Base-by-base conservation (phyloP, 2,329 filamentous ascomycete genomes). In the Trematosphaeria pertusa region DNA sequence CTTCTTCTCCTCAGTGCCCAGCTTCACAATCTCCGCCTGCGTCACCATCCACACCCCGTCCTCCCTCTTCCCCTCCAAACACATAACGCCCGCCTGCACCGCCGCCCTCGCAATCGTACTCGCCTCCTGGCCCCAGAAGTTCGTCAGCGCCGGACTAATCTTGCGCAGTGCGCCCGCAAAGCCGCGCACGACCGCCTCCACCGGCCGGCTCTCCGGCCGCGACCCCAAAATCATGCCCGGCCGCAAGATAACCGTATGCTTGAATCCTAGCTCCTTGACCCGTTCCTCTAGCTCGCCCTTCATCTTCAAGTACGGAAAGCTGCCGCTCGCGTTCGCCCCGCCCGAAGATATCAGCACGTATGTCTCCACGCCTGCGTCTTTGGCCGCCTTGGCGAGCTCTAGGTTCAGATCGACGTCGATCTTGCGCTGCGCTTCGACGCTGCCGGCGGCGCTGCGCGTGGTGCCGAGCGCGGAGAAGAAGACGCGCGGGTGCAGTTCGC, bases 321-420 rank as follows among this genome's bases (percentile, higher is more conserved):
- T 51, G n/a, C 44, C 46, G 1, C 32, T 80, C 73, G 63, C 78
- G 74, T 67, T 82, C n/a, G 75, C 78, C 39, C 71, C 75, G 1
- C 62, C 75, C 17, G 81, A 79, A 0, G 87, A 91, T 45, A 96
- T 80, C 54, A 95, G 85, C 17, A 97, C 88, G 64, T 88, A 95
- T 2, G 87, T 87, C 56, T 84, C 84, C 9, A 84, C 81, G 26
- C 90, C 90, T 1, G 86, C 83, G 3, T 80, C 81, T 65, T 87
- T 89, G 33, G 92, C 90, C 0, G 87, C 85, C 50, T 82, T 81
- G 3, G 89, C 91, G 18, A 96, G 79, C 55, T 87, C 86, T 37
- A 95, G 72, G 72, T 96, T 96, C 34, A 96, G 78, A 65, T 94
- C 91, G 67, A 91, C 84, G 75, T 97, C 93, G 55, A 97, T 89